A percentile compares a stretch with the other conserved stretches of the same genome.
Conservation (phyloP, 768 basidiomycete genomes). For the Termitomyces eurrhizus region DNA sequence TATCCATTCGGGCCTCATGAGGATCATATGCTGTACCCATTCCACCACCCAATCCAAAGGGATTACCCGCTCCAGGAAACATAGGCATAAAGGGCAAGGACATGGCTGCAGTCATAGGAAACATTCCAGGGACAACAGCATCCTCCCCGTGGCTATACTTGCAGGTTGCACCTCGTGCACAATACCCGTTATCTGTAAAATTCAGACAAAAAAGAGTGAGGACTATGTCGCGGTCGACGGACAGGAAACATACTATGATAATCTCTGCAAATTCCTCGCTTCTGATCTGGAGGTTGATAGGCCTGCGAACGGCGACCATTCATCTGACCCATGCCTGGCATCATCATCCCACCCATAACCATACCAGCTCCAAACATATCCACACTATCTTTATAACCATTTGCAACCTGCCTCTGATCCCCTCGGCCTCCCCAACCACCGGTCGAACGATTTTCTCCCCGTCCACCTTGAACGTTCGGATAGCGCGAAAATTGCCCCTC, state of each 20-base stretch:
- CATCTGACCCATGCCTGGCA: constrained; percentile 27
- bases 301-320: constrained; percentile 50
- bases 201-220: constrained; percentile 2
- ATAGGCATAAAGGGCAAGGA: constrained; percentile 68
- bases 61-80: constrained; percentile 53
- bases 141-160: constrained; percentile 93
- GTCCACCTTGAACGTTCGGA: constrained; percentile 35
- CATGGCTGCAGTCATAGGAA: constrained; percentile 45
- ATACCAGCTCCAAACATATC: constrained; percentile 26
- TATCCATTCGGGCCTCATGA: constrained; percentile 76
- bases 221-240: background rate
- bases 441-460: constrained; percentile 27
- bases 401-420: constrained; percentile 24
- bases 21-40: constrained; percentile 65
- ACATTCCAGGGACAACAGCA: constrained; percentile 71
- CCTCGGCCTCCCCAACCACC: constrained; percentile 41
- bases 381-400: constrained; percentile 31
- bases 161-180: constrained; percentile 83
- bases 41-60: constrained; percentile 45
- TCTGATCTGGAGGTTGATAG: constrained; percentile 71
- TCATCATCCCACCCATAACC: constrained; percentile 28
- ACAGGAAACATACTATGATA: constrained; percentile 74
- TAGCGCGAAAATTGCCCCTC: constrained; percentile 71
- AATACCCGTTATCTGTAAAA: constrained; percentile 79
- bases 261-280: constrained; percentile 81